These are phyloP conservation scores for Polygonum aviculare DNA, from an alignment of 148 eudicot genomes.

Conservation along the genomic window DNA sequence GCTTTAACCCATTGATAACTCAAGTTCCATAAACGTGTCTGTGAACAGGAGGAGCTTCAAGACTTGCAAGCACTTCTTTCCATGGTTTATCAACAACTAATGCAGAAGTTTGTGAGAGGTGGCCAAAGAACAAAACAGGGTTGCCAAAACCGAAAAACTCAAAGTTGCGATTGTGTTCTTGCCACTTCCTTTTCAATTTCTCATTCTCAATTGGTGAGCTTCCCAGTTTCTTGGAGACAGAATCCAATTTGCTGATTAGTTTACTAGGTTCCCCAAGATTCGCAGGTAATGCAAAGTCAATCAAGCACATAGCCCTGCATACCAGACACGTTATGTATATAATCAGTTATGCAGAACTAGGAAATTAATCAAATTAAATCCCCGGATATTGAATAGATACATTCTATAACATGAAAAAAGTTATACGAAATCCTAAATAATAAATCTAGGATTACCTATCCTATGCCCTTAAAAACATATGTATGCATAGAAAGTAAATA, in stretches of 20 bases:
- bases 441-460: too few relatives aligned
- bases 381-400: too few relatives aligned
- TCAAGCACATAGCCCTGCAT: constrained; percentile 83
- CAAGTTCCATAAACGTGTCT: constrained; percentile 74
- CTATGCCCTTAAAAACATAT: background rate
- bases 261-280: constrained; percentile 34
- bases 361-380: too few relatives aligned
- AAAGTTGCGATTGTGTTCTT: constrained; percentile 51
- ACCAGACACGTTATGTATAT: background rate
- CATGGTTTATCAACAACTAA: constrained; percentile 83
- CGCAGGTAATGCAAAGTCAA: constrained; percentile 77
- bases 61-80: constrained; percentile 62
- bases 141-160: constrained; percentile 44
- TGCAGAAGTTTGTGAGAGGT: constrained; percentile 61
- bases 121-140: constrained; percentile 81
- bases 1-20: background rate
- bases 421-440: too few relatives aligned
- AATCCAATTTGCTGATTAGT: constrained; percentile 22
- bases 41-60: constrained; percentile 73
- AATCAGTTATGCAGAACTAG: too few relatives aligned
- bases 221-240: constrained; percentile 33
- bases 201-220: constrained; percentile 36
- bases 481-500: background rate
- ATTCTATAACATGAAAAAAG: too few relatives aligned
- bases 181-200: constrained; percentile 45